These are phyloP conservation scores for Exophiala calicioides DNA, from an alignment of 2,329 filamentous ascomycete genomes.

Conservation along the genomic window DNA sequence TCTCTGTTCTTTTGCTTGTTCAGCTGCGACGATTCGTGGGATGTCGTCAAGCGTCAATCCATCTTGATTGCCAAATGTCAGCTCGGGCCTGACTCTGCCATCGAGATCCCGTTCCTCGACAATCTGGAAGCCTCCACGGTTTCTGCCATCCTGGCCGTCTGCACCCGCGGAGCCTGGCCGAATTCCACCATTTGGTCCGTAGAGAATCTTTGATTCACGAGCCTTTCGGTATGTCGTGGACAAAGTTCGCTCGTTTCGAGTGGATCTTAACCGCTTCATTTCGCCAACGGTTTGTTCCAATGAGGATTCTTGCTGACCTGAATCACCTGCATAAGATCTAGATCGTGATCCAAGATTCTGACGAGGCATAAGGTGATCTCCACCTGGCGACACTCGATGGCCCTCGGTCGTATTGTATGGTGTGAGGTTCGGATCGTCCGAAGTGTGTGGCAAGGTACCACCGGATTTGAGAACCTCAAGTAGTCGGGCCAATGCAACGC, in stretches of 20 bases:
- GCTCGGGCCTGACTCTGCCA: constrained; percentile 70
- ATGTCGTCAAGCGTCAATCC: constrained; percentile 95
- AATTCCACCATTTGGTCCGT: constrained; percentile 75
- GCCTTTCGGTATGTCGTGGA: constrained; percentile 91
- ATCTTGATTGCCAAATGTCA: constrained; percentile 87
- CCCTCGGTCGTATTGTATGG: constrained; percentile 69
- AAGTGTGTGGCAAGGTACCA: constrained; percentile 74
- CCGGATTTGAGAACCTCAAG: constrained; percentile 82
- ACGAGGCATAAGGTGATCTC: constrained; percentile 55
- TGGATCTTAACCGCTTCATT: constrained; percentile 86
- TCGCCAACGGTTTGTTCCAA: constrained; percentile 97
- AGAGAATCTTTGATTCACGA: constrained; percentile 86
- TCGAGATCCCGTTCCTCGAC: constrained; percentile 74
- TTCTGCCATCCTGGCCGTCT: constrained; percentile 53
- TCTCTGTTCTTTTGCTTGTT: constrained; percentile 88
- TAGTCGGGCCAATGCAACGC: constrained; percentile 85
- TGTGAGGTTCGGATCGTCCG: constrained; percentile 70
- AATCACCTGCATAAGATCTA: constrained; percentile 68
- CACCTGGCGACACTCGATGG: constrained; percentile 53
- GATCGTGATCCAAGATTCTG: constrained; percentile 69
- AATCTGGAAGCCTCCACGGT: constrained; percentile 62
- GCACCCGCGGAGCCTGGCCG: constrained; percentile 72
- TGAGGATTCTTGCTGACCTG: constrained; percentile 66
- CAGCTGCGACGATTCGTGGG: constrained; percentile 89
- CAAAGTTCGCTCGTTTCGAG: constrained; percentile 87